Evolutionary conservation across 2,329 filamentous ascomycete genomes (phyloP).

Genomic region (Exophiala bonariae): DNA sequence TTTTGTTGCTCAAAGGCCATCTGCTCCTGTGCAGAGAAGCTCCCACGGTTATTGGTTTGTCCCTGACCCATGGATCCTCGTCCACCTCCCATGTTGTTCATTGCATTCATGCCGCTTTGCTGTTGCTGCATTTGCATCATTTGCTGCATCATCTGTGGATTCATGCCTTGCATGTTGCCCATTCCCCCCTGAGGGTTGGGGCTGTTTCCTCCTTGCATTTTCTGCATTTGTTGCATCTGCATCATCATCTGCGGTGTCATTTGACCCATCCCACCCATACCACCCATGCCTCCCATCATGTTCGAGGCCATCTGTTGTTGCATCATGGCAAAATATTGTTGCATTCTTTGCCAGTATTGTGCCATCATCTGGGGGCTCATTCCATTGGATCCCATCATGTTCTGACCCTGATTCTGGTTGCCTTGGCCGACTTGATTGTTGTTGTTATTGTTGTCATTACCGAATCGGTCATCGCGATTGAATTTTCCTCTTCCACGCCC

Average conservation of each 20-base stretch:
- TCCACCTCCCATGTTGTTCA: slow-evolving; percentile 33
- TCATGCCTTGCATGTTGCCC: slow-evolving; percentile 29
- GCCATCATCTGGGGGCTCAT: slow-evolving; percentile 98
- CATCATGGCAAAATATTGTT: slow-evolving; percentile 95
- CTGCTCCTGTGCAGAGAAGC: slow-evolving; percentile 70
- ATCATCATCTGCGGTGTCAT: slow-evolving; percentile 53
- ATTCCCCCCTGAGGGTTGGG: slow-evolving; percentile 31
- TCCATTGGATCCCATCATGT: slow-evolving; percentile 46
- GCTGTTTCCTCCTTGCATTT: slow-evolving; percentile 38
- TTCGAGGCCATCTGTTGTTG: slow-evolving; percentile 77
- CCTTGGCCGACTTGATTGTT: slow-evolving; percentile 49
- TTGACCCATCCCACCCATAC: slow-evolving; percentile 42
- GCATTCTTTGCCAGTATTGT: slow-evolving; percentile 97
- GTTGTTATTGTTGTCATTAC: slow-evolving; percentile 37
- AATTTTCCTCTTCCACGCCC: slow-evolving; percentile 45
- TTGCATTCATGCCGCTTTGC: slow-evolving; percentile 40
- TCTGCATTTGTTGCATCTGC: slow-evolving; percentile 66
- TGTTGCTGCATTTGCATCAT: slow-evolving; percentile 47
- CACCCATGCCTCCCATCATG: slow-evolving; percentile 66
- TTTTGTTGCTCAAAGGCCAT: slow-evolving; percentile 76
- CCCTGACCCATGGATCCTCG: slow-evolving; percentile 22
- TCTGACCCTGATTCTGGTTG: slow-evolving; percentile 33
- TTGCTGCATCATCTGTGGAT: slow-evolving; percentile 53
- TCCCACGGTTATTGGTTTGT: slow-evolving; percentile 49
- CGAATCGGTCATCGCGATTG: slow-evolving; percentile 41